Conservation (phyloP, 169 alveolate species). For the Cryptosporidium meleagridis region DNA sequence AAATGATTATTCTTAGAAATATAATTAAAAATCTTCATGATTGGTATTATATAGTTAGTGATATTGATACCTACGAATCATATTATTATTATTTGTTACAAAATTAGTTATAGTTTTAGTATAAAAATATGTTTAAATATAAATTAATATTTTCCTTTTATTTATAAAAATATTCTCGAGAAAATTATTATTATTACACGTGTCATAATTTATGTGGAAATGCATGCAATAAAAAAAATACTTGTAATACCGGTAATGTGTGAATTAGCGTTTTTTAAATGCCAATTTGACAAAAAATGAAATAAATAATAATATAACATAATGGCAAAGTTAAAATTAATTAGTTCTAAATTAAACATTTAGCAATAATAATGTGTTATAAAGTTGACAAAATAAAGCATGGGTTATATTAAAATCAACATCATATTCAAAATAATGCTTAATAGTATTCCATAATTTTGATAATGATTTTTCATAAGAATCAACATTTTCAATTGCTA, state of each 20-base stretch:
- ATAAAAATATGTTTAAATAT: background rate
- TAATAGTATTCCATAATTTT: slow-evolving; percentile 23
- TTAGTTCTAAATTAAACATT: background rate
- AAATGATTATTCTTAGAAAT: slow-evolving; percentile 57
- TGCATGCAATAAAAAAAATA: background rate
- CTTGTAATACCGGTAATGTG: background rate
- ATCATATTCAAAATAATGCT: background rate
- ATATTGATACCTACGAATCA: slow-evolving; percentile 64
- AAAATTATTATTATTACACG: background rate
- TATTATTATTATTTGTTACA: slow-evolving; percentile 53
- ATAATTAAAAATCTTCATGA: slow-evolving; percentile 48
- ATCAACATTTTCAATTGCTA: background rate
- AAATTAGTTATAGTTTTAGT: background rate
- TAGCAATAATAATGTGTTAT: slow-evolving; percentile 7
- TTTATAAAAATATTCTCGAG: background rate
- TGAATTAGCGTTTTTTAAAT: background rate
- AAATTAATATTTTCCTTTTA: background rate
- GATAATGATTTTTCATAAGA: slow-evolving; percentile 12
- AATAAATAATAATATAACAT: background rate
- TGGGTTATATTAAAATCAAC: slow-evolving; percentile 35
- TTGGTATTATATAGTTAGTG: slow-evolving; percentile 73
- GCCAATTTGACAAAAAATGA: background rate
- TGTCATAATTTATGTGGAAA: background rate
- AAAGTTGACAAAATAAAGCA: slow-evolving; percentile 30
- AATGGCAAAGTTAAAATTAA: background rate